phyloP scores from a whole-genome alignment of 2,329 filamentous ascomycete genomes.

The Colletotrichum somersetense region DNA sequence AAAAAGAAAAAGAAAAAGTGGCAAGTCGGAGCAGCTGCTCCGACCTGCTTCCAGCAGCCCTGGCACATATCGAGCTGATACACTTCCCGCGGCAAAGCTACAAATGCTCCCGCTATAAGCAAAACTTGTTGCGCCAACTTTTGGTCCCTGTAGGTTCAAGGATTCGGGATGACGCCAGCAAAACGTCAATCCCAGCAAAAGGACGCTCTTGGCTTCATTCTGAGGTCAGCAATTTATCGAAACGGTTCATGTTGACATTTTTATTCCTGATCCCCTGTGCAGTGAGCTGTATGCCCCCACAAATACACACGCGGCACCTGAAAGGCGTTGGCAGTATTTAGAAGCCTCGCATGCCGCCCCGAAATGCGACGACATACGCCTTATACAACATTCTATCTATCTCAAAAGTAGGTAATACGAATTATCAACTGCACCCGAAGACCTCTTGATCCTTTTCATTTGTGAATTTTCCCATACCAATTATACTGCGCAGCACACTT shows the following conservation, averaged over 20 bases:
- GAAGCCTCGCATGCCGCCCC: too few relatives aligned
- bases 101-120: background rate
- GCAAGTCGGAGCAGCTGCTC: slow-evolving; percentile 16
- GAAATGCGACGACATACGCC: too few relatives aligned
- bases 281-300: background rate
- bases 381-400: too few relatives aligned
- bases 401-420: background rate
- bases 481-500: background rate
- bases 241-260: background rate
- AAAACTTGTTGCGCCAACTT: background rate
- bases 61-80: background rate
- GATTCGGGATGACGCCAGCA: slow-evolving; percentile 16
- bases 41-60: background rate
- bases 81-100: background rate
- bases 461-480: too few relatives aligned
- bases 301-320: background rate
- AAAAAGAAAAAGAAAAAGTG: background rate
- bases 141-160: background rate
- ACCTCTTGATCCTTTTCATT: too few relatives aligned
- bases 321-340: background rate
- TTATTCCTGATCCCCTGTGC: background rate
- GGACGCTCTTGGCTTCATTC: background rate
- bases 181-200: slow-evolving; percentile 8
- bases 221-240: background rate
- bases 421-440: background rate